Conservation (phyloP, 441 rosid genomes). For the Iberis amara region DNA sequence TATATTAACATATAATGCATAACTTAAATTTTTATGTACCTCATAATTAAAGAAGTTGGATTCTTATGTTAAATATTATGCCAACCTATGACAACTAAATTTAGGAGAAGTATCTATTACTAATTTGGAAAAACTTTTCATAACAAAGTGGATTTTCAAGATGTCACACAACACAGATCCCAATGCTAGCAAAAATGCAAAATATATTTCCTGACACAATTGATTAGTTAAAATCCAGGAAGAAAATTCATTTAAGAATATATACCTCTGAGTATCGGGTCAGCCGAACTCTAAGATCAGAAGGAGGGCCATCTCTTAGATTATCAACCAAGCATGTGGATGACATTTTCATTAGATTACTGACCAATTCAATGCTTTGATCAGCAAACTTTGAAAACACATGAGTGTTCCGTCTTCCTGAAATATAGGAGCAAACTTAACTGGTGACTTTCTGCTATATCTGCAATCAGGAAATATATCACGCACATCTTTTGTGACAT, state of each 20-base stretch:
- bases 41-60: background rate
- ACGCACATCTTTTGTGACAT: conserved; percentile 18
- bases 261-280: conserved; percentile 59
- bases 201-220: conserved; percentile 3
- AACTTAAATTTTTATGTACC: conserved; percentile 2
- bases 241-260: background rate
- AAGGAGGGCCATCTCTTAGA: conserved; percentile 37
- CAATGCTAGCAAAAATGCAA: background rate
- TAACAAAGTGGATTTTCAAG: background rate
- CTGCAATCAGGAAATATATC: conserved; percentile 1
- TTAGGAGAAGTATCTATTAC: background rate
- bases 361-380: conserved; percentile 43
- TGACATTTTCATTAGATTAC: conserved; percentile 36
- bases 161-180: background rate
- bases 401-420: conserved; percentile 54
- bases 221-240: conserved; percentile 3
- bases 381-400: conserved; percentile 48
- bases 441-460: conserved; percentile 5
- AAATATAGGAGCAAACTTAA: conserved; percentile 23
- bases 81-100: conserved; percentile 5
- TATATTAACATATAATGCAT: background rate
- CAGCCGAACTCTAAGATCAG: conserved; percentile 49
- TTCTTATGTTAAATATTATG: background rate
- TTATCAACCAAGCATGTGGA: conserved; percentile 32
- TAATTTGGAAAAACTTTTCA: background rate